Evolutionary conservation across 169 alveolate species (phyloP).

Genomic region (Cryptosporidium viatorum): DNA sequence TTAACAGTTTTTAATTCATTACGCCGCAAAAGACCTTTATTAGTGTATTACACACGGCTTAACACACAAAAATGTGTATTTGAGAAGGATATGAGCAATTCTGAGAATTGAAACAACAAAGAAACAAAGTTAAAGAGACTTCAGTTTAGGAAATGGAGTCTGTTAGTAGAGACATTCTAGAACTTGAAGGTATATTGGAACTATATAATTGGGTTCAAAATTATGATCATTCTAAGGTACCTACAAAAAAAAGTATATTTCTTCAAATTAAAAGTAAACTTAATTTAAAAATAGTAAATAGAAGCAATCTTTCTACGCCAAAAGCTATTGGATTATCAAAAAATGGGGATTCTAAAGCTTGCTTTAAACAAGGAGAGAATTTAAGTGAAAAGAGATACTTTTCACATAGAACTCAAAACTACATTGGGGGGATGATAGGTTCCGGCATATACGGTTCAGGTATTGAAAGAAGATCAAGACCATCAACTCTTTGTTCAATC

Average conservation of each 20-base stretch:
- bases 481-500: conserved; percentile 44
- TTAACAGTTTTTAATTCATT: not conserved
- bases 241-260: conserved; percentile 28
- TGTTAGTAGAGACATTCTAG: conserved; percentile 4
- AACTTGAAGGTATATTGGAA: conserved; percentile 33
- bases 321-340: not conserved
- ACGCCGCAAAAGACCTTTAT: conserved; percentile 35
- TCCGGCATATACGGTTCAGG: not conserved
- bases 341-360: not conserved
- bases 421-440: not conserved
- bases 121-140: not conserved
- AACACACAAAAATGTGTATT: conserved; percentile 50
- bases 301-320: not conserved
- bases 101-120: not conserved
- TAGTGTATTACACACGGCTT: conserved; percentile 46
- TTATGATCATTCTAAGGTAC: conserved; percentile 29
- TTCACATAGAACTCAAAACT: not conserved
- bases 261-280: conserved; percentile 1
- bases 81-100: not conserved
- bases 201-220: conserved; percentile 60
- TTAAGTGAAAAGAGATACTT: conserved; percentile 23
- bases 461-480: conserved; percentile 17
- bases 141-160: not conserved
- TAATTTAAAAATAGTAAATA: conserved; percentile 24
- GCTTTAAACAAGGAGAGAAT: not conserved